phyloP scores from a whole-genome alignment of 129 eudicot genomes.

The Arctium minus region DNA sequence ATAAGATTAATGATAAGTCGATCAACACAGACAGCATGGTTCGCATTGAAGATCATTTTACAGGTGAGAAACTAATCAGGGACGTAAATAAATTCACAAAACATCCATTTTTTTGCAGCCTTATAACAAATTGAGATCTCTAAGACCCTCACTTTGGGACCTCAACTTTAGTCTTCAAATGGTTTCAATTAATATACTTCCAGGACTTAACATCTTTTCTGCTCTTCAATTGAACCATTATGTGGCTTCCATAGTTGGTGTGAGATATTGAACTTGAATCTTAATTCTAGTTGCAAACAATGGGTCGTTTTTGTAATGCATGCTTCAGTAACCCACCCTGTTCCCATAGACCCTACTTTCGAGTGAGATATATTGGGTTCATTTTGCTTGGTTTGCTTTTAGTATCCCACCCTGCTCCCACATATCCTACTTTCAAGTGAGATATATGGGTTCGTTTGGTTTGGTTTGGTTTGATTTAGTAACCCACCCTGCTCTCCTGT shows the following conservation, averaged over 20 bases:
- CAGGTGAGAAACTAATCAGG: slow-evolving; percentile 45
- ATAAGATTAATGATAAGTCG: slow-evolving; percentile 52
- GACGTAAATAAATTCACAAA: not conserved
- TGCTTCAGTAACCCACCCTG: not conserved
- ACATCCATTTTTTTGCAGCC: not conserved
- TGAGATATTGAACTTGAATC: not conserved
- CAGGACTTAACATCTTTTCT: not conserved
- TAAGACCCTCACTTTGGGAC: not conserved
- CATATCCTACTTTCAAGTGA: not conserved
- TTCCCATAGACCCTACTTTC: not conserved
- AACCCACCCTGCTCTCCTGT: not conserved
- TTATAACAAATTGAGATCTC: not conserved
- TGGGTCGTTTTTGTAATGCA: slow-evolving; percentile 4
- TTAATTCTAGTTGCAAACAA: not conserved
- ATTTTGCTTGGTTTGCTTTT: not conserved
- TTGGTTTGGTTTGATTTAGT: not conserved
- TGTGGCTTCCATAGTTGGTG: not conserved
- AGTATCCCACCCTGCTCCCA: not conserved
- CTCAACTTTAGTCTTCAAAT: not conserved
- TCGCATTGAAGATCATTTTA: slow-evolving; percentile 65
- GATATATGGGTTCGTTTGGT: not conserved
- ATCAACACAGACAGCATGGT: slow-evolving; percentile 41
- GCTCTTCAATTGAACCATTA: not conserved
- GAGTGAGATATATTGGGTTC: too few species aligned
- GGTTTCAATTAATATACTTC: not conserved